Evolutionary conservation across 257 asterid genomes (phyloP), one percentile per base, ranked within the genome.

Genomic region (Misopates orontium): DNA sequence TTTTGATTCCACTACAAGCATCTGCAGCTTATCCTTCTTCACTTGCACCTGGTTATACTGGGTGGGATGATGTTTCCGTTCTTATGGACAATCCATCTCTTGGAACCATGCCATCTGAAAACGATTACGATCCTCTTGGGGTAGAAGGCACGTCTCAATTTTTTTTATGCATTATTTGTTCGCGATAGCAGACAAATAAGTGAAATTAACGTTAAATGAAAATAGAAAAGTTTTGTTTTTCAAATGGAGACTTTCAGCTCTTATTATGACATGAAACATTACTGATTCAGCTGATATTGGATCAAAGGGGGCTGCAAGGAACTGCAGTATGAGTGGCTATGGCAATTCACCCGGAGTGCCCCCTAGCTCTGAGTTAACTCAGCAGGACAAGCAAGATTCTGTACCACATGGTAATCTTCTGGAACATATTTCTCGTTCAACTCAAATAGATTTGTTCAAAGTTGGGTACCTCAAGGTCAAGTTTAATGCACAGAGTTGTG

Each of bases 201-300:
- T 51, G 57, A 47, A 51, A 62, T 56, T 9, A 36, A 7, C 8
- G 10, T 36, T 36, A 36, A 3, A 36, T 36, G 42, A 36, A 36
- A 23, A 20, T 2, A 1, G 44, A 31, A 56, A 41, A 31, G 40
- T 28, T 55, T 41, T 73, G 36, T 50, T 28, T 65, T 13, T 39
- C 18, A 49, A 63, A 69, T 69, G 61, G 55, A 62, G 54, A 22
- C 61, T 73, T 75, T 67, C 68, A 18, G 14, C 83, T 60, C 83
- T 72, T 79, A 63, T 68, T 72, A 73, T 80, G 82, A 74, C 81
- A 55, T 69, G 51, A 55, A 73, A 59, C 60, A 15, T 78, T 82
- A 67, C 84, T 78, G 80, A 80, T 87, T 87, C 95, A 87, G 89
- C 83, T 82, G 93, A 87, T 76, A 72, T 76, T 79, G 91, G 84